These are phyloP conservation scores for Aspergillus indologenus DNA, from an alignment of 495 filamentous ascomycete genomes.

Conservation along the genomic window DNA sequence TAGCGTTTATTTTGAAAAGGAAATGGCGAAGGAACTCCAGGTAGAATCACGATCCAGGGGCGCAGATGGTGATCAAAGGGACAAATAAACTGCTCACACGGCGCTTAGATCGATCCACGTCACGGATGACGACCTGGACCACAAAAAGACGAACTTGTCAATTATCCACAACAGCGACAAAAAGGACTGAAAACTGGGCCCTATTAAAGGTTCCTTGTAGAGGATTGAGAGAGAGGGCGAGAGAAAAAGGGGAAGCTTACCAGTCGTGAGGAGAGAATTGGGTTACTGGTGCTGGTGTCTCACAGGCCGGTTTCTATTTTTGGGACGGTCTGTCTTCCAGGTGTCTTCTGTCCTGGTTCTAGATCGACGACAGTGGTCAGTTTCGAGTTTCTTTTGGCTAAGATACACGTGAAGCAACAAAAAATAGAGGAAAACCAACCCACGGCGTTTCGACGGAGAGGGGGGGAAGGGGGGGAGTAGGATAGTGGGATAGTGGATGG, in stretches of 20 bases:
- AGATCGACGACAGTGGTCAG: constrained; percentile 4
- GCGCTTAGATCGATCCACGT: constrained; percentile 1
- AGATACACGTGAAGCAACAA: not conserved
- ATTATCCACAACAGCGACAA: not conserved
- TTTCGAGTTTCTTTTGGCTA: not conserved
- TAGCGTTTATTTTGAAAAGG: not conserved
- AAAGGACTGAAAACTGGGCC: not conserved
- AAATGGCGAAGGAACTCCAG: not conserved
- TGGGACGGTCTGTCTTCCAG: constrained; percentile 1
- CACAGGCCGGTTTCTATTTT: constrained; percentile 21
- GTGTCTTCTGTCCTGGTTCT: not conserved
- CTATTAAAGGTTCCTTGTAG: not conserved
- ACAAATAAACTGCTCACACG: not conserved
- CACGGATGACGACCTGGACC: not conserved
- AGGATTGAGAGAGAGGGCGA: not conserved
- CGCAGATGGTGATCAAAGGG: not conserved
- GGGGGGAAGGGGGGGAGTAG: too few relatives aligned
- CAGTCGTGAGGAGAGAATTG: constrained; percentile 1
- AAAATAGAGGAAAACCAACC: not conserved
- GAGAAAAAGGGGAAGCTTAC: constrained; percentile 12
- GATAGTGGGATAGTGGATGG: not conserved
- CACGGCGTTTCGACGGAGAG: not conserved
- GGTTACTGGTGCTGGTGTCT: constrained; percentile 13
- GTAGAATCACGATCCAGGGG: not conserved
- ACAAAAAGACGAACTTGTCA: not conserved